These are phyloP conservation scores for Capsaspora owczarzaki DNA, from an alignment of 78 protist species.

Conservation along the genomic window DNA sequence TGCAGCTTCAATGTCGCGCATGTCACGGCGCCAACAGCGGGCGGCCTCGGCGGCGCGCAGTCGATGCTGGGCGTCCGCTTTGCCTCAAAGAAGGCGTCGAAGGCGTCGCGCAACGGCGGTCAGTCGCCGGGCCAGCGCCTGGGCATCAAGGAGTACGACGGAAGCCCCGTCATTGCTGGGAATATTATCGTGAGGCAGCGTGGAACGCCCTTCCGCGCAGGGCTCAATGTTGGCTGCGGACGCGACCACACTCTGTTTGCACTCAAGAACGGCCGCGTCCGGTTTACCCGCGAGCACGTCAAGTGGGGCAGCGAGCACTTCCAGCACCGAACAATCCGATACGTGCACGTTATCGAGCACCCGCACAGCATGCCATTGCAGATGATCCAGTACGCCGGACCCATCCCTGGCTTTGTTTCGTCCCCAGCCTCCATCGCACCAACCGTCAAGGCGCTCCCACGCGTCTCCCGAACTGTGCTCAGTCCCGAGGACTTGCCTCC, in stretches of 20 bases:
- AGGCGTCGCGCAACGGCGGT: conserved; percentile 31
- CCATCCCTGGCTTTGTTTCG: too few species aligned
- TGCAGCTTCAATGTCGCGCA: too few species aligned
- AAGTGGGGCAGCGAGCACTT: too few species aligned
- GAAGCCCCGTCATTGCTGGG: conserved; percentile 39
- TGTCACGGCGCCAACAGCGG: too few species aligned
- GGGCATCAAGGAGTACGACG: conserved; percentile 42
- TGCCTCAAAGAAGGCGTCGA: conserved; percentile 38
- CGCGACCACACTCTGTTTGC: conserved; percentile 72
- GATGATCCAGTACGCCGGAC: too few species aligned
- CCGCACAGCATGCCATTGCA: too few species aligned
- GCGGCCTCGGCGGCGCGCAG: not conserved
- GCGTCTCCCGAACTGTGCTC: too few species aligned
- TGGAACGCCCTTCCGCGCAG: conserved; percentile 52
- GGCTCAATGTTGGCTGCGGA: conserved; percentile 54
- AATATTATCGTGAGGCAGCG: conserved; percentile 62
- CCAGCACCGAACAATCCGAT: too few species aligned
- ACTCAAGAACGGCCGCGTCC: conserved; percentile 31
- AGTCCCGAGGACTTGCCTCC: too few species aligned
- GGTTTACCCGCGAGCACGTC: conserved; percentile 13
- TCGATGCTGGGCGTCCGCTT: not conserved
- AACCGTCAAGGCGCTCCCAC: too few species aligned
- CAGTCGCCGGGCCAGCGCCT: conserved; percentile 15
- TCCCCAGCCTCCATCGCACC: too few species aligned
- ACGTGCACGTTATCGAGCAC: too few species aligned